These are phyloP conservation scores for Gilbertella persicaria DNA, from an alignment of 371 early-diverging fungal species.

Conservation along the genomic window DNA sequence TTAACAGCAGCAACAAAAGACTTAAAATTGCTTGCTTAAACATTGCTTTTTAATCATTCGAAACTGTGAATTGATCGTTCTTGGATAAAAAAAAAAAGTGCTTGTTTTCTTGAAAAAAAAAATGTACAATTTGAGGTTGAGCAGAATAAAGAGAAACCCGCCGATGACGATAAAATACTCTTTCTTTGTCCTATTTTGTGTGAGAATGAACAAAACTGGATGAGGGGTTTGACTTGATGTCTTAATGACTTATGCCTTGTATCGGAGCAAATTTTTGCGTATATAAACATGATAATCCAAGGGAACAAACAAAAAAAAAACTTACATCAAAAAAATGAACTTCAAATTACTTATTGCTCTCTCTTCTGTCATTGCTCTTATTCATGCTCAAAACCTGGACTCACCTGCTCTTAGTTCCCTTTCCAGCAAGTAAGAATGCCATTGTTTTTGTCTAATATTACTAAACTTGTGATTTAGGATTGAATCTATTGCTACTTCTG, in stretches of 20 bases:
- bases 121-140: neutral
- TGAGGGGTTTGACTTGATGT: neutral
- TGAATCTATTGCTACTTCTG: constrained; percentile 4
- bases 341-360: constrained; percentile 20
- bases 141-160: neutral
- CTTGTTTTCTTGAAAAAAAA: too few relatives aligned
- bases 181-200: neutral
- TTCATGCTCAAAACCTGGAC: constrained; percentile 19
- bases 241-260: too few relatives aligned
- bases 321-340: constrained; percentile 21
- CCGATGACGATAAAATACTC: neutral
- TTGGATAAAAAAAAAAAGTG: too few relatives aligned
- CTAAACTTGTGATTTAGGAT: neutral
- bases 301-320: neutral
- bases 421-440: constrained; percentile 20
- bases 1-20: too few relatives aligned
- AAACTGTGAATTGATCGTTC: too few relatives aligned
- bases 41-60: too few relatives aligned
- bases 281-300: too few relatives aligned
- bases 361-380: constrained; percentile 14
- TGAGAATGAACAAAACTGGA: neutral
- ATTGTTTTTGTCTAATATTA: neutral
- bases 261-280: too few relatives aligned
- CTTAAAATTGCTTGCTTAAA: too few relatives aligned
- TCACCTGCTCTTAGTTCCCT: constrained; percentile 22